Conservation (phyloP, 176 grass and related monocot genomes). For the Juncus inflexus region DNA sequence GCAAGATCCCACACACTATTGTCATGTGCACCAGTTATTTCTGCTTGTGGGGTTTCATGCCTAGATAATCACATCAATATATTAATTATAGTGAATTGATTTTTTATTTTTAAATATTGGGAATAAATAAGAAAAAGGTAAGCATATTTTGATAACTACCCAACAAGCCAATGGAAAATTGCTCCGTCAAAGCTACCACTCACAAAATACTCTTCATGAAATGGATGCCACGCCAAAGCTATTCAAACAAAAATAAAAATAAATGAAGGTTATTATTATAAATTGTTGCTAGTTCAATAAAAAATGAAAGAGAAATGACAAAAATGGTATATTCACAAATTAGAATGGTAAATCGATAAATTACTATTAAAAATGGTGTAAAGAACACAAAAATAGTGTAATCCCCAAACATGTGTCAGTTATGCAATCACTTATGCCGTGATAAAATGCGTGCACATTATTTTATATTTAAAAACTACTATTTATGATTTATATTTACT, state of each 20-base stretch:
- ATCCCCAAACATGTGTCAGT: too few species aligned
- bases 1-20: conserved; percentile 97
- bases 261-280: conserved; percentile 14
- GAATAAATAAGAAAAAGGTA: too few species aligned
- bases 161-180: conserved; percentile 99
- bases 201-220: conserved; percentile 99
- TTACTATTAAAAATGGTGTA: too few species aligned
- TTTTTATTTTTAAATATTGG: too few species aligned
- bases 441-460: too few species aligned
- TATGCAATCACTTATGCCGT: too few species aligned
- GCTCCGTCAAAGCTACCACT: conserved; percentile 95
- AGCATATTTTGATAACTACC: conserved; percentile 43
- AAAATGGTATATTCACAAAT: not conserved
- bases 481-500: not conserved
- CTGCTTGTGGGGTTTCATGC: conserved; percentile 89
- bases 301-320: conserved; percentile 13
- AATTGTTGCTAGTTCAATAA: not conserved
- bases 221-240: conserved; percentile 98
- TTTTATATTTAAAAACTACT: conserved; percentile 18
- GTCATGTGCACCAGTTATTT: conserved; percentile 88
- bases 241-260: conserved; percentile 22
- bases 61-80: conserved; percentile 36
- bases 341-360: not conserved
- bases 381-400: too few species aligned
- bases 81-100: too few species aligned